Evolutionary conservation across 495 filamentous ascomycete species (phyloP).

Genomic region (Penicillium psychrofluorescens): DNA sequence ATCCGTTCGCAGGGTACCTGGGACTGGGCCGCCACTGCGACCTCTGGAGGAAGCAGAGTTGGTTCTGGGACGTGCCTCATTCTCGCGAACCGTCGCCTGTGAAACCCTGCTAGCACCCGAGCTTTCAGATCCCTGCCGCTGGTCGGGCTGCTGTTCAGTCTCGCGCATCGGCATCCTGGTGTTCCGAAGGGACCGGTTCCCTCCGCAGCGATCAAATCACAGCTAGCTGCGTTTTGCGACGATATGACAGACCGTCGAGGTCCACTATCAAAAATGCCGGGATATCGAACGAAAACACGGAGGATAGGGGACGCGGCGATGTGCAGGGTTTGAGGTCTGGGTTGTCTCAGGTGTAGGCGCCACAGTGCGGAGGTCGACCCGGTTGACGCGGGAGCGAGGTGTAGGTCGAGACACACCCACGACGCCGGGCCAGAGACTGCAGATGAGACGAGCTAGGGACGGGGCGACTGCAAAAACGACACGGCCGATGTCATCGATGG

Average conservation of each 20-base stretch:
- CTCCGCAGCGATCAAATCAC: constrained; percentile 13
- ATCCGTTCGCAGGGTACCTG: constrained; percentile 22
- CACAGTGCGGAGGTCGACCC: constrained; percentile 11
- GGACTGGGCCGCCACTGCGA: constrained; percentile 24
- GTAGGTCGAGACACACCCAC: neutral
- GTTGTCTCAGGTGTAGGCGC: constrained; percentile 8
- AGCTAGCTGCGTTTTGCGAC: constrained; percentile 11
- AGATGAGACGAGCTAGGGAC: constrained; percentile 6
- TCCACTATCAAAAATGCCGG: constrained; percentile 16
- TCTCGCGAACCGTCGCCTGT: constrained; percentile 39
- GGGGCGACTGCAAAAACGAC: neutral
- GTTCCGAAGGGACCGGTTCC: constrained; percentile 10
- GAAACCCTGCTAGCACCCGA: constrained; percentile 34
- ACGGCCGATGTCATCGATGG: constrained; percentile 5
- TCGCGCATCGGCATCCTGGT: constrained; percentile 30
- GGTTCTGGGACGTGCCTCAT: constrained; percentile 13
- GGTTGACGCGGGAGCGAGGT: neutral
- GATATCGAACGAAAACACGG: constrained; percentile 3
- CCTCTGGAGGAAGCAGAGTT: constrained; percentile 13
- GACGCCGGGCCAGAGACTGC: neutral
- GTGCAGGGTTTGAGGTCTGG: constrained; percentile 4
- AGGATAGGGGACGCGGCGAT: constrained; percentile 2
- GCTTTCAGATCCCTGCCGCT: constrained; percentile 38
- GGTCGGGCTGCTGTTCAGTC: constrained; percentile 19
- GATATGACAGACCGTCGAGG: constrained; percentile 1